A percentile compares a stretch with the other conserved stretches of the same genome.
These are phyloP conservation scores for Hansenula sp. DNA, from an alignment of 1,139 yeast species.

Conservation along the genomic window DNA sequence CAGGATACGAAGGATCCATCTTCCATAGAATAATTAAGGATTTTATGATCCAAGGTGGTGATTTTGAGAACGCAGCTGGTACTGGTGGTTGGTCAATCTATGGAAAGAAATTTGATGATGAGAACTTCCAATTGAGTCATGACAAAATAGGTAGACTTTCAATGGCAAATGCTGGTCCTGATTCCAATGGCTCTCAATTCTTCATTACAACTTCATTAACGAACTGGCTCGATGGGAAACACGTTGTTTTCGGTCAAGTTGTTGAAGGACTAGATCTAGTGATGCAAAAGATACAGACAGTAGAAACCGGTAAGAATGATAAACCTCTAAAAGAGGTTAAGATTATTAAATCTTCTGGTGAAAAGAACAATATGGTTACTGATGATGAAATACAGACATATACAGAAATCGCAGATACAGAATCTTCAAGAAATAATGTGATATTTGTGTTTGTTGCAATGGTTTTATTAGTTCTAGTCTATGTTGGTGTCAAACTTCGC, in stretches of 20 bases:
- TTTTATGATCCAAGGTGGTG: conserved; percentile 83
- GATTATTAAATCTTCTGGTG: conserved; percentile 36
- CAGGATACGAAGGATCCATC: conserved; percentile 51
- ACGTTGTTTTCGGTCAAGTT: conserved; percentile 82
- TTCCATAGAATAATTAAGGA: conserved; percentile 76
- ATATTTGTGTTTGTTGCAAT: conserved; percentile 15
- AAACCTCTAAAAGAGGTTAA: conserved; percentile 49
- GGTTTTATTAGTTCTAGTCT: conserved; percentile 6
- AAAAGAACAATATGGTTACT: conserved; percentile 20
- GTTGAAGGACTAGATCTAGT: conserved; percentile 64
- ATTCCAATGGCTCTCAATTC: conserved; percentile 79
- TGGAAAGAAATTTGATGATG: conserved; percentile 67
- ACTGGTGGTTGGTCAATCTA: conserved; percentile 76
- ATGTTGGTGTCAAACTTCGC: background rate
- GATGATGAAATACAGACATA: conserved; percentile 19
- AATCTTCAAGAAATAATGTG: conserved; percentile 13
- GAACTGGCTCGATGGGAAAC: conserved; percentile 61
- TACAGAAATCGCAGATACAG: conserved; percentile 16
- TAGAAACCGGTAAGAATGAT: conserved; percentile 44
- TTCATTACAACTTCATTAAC: conserved; percentile 65
- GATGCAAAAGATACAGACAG: conserved; percentile 43
- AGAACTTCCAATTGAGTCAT: conserved; percentile 62
- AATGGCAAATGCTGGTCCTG: conserved; percentile 80
- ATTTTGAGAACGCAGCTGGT: conserved; percentile 85
- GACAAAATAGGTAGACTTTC: conserved; percentile 65